Evolutionary conservation across 208 protist genomes (phyloP), one percentile per base, ranked within the genome.

Genomic region (Trypanosoma avium): DNA sequence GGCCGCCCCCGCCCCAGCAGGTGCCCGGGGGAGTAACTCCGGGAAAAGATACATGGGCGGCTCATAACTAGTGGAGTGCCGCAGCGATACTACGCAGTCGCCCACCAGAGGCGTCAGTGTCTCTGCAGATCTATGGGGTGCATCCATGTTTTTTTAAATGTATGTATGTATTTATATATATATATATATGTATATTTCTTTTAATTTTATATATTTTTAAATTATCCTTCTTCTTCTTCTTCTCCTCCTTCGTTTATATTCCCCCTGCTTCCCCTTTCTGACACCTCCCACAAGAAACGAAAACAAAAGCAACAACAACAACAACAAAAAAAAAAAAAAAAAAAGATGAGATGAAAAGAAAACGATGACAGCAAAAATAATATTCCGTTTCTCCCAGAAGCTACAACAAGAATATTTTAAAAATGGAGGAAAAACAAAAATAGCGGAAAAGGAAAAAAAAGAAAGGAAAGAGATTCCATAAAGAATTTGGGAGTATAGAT

Each of bases 11-110:
- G 92, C 90, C 56, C 81, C 82, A 60, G 91, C 74, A 22, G 84
- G 81, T 2, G 92, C 90, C 56, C 71, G 71, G 47, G 79, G 76
- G 33, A 95, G 72, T 48, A 95, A 59, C 69, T 95, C 84, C 1
- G 84, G 90, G 52, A 92, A 93, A 3, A 95, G 77, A 65, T 95
- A 95, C 45, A 93, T 67, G 33, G 90, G 90, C 1, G 90, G 90
- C 75, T 95, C 86, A 56, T 93, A 95, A 26, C 73, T 80, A 13
- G 79, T 82, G 8, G 77, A 33, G 36, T 77, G 84, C 7, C 63
- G 72, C 21, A 95, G 73, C 24, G 59, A 70, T 22, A 95, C 47
- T 27, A 70, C 65, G 58, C 86, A 95, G 49, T 90, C 77, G 6
- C 90, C 90, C 8, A 93, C 50, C 4, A 92, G 62, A 7, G 61